These are phyloP conservation scores for Yamadazyma kitorensis DNA, from an alignment of 805 yeast genomes.

Conservation along the genomic window DNA sequence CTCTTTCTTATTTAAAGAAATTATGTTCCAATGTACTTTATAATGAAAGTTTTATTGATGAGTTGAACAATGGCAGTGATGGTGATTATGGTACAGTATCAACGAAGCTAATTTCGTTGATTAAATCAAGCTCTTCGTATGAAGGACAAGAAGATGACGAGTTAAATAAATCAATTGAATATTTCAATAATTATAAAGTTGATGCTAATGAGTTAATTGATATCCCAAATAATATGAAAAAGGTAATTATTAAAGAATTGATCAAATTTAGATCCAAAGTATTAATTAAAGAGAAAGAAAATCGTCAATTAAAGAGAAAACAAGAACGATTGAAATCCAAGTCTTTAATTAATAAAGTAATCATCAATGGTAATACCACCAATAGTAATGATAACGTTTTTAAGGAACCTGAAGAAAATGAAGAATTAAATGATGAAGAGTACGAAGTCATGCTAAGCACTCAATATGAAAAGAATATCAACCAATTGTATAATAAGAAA, in stretches of 20 bases:
- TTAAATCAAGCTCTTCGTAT: too few species aligned
- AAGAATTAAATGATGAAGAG: slow-evolving; percentile 26
- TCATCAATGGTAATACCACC: too few species aligned
- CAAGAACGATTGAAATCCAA: slow-evolving; percentile 50
- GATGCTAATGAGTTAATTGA: slow-evolving; percentile 57
- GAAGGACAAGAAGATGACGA: not conserved
- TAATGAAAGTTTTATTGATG: slow-evolving; percentile 29
- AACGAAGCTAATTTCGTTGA: too few species aligned
- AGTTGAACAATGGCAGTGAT: too few species aligned
- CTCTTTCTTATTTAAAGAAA: too few species aligned
- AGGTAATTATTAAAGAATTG: slow-evolving; percentile 50
- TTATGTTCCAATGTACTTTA: slow-evolving; percentile 1
- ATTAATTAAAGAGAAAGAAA: slow-evolving; percentile 48
- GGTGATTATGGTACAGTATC: too few species aligned
- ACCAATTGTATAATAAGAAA: slow-evolving; percentile 17
- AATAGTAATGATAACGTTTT: slow-evolving; percentile 16
- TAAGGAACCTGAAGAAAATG: slow-evolving; percentile 10
- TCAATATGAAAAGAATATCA: slow-evolving; percentile 23
- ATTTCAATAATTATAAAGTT: slow-evolving; percentile 45
- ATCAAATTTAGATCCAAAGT: slow-evolving; percentile 57
- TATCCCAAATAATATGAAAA: slow-evolving; percentile 52
- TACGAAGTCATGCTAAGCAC: slow-evolving; percentile 20
- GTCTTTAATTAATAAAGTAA: slow-evolving; percentile 33
- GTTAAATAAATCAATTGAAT: slow-evolving; percentile 17
- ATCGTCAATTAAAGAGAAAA: slow-evolving; percentile 46